phyloP scores from a whole-genome alignment of 306 rosid genomes.

The Oemleria cerasiformis region DNA sequence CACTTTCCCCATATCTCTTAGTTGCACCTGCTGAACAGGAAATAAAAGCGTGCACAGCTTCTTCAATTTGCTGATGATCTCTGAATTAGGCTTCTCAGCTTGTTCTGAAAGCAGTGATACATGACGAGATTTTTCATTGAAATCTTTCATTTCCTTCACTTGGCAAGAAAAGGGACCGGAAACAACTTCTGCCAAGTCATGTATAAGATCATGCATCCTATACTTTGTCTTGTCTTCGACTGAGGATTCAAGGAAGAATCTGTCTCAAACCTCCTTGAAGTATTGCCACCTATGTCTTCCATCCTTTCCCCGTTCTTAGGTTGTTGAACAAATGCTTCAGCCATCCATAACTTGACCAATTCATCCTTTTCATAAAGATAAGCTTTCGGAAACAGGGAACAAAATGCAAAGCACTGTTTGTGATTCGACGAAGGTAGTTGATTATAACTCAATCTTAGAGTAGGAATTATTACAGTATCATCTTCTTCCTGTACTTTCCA shows the following conservation, averaged over 20 bases:
- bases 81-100: conserved; percentile 1
- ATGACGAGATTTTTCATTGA: neutral
- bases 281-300: conserved; percentile 11
- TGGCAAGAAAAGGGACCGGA: neutral
- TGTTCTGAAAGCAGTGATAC: conserved; percentile 10
- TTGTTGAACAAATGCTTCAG: conserved; percentile 9
- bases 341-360: conserved; percentile 17
- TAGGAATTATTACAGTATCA: neutral
- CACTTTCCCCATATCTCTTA: conserved; percentile 6
- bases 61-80: neutral
- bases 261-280: conserved; percentile 16
- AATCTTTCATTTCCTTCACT: conserved; percentile 3
- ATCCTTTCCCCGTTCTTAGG: neutral
- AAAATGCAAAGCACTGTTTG: conserved; percentile 19
- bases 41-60: conserved; percentile 19
- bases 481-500: conserved; percentile 1
- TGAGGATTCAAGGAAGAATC: conserved; percentile 14
- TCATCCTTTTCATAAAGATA: conserved; percentile 8
- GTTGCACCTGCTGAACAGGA: neutral
- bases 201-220: conserved; percentile 22
- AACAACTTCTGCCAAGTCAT: conserved; percentile 12
- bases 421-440: conserved; percentile 1
- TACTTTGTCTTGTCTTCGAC: conserved; percentile 1
- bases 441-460: conserved; percentile 20
- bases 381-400: conserved; percentile 24